These are phyloP conservation scores for Aspergillus carbonarius DNA, from an alignment of 2,329 filamentous ascomycete species.

Conservation along the genomic window DNA sequence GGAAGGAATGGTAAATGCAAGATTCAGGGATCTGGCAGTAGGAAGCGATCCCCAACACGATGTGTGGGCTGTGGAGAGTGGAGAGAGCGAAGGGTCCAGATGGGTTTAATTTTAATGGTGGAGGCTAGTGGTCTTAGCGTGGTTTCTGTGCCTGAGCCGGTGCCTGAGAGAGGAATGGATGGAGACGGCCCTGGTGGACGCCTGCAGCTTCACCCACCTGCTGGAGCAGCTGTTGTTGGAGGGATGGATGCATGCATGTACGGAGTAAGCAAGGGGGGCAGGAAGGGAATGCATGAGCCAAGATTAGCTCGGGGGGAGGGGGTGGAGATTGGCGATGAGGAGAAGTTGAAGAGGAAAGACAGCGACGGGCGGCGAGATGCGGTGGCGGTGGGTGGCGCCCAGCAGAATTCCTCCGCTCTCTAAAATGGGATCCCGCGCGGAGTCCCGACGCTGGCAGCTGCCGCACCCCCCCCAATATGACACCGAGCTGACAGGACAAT, in stretches of 20 bases:
- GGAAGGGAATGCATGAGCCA: background rate
- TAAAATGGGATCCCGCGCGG: too few species aligned
- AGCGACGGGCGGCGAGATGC: background rate
- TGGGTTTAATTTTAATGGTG: background rate
- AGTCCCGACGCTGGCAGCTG: too few species aligned
- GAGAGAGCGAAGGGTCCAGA: constrained; percentile 4
- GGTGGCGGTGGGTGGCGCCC: background rate
- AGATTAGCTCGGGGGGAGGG: background rate
- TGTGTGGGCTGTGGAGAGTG: constrained; percentile 13
- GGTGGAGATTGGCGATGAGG: background rate
- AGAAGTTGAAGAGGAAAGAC: background rate
- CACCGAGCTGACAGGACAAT: too few species aligned
- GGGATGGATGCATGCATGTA: background rate
- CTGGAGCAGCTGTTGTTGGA: background rate
- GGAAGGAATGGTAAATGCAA: background rate
- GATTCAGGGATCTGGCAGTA: background rate
- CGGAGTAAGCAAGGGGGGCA: background rate
- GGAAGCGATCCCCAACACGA: background rate
- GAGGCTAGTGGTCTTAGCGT: background rate
- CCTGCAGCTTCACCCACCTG: background rate
- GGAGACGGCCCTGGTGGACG: background rate
- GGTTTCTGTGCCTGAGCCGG: too few species aligned
- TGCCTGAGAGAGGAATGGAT: background rate
- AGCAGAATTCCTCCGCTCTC: background rate
- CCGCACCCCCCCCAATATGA: too few species aligned